Base-by-base conservation (phyloP, 2,329 filamentous ascomycete species). In the Cyphellophora europaea region DNA sequence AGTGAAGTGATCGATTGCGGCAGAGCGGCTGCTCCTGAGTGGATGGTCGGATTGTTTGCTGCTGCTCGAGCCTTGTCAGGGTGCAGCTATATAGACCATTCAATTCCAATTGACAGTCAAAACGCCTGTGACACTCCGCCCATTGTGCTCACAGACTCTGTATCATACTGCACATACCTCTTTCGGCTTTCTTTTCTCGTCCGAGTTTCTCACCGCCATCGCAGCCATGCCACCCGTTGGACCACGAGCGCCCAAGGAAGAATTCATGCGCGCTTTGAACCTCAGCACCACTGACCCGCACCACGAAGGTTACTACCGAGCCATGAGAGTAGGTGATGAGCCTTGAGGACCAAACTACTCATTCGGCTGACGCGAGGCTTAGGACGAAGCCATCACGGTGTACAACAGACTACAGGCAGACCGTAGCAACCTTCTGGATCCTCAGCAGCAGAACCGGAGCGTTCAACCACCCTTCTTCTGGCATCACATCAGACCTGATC, bases 351-450 rank as follows among this genome's bases (percentile, higher is more conserved):
- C 16, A 32, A 18, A 32, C 4, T 16, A 32, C 14, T 25, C 8
- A 15, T 13, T 14, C 36, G 13, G 38, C 39, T 47, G 33, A 47
- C 21, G 15, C 21, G 18, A 12, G 17, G 14, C 25, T n/a, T 42
- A 65, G 62, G 62, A 65, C 23, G 61, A 64, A 54, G 59, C 62
- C 15, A 65, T 65, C 39, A 43, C 50, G 19, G 53, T 61, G 34
- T 65, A 65, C 49, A 62, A 58, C 42, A 47, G 46, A 37, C 49
- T 65, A 42, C 62, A 64, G 39, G 52, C 54, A 42, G 57, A 61
- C 39, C 59, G 51, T 16, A 51, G 54, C 19, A 52, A 57, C 44
- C 55, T 65, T 19, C 52, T 63, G 30, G 62, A 65, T 31, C 58
- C 49, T 33, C 45, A 62, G 21, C 53, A 55, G 27, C 49, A 48